These are phyloP conservation scores for Fraxinus cuspidata DNA, from an alignment of 257 asterid species.

Conservation along the genomic window DNA sequence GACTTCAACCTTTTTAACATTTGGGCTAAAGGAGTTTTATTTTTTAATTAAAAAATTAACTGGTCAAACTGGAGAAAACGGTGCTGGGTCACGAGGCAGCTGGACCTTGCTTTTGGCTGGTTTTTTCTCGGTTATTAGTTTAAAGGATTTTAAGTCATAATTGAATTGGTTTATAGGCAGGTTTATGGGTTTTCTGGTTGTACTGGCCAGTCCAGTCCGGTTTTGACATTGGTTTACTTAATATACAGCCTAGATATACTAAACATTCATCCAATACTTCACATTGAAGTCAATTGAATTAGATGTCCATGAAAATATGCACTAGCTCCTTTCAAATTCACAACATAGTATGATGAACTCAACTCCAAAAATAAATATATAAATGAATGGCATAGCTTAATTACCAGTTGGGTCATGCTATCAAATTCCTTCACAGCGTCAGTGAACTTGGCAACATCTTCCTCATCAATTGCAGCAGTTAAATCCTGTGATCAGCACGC, in stretches of 20 bases:
- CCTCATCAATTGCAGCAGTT: constrained; percentile 59
- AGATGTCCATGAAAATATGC: neutral
- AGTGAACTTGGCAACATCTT: constrained; percentile 54
- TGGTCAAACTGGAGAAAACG: too few species aligned
- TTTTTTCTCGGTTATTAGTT: too few species aligned
- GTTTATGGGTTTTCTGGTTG: too few species aligned
- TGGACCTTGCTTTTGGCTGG: too few species aligned
- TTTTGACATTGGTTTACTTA: neutral
- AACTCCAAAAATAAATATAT: neutral
- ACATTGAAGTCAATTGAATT: constrained; percentile 4
- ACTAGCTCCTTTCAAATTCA: neutral
- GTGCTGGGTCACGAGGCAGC: too few species aligned
- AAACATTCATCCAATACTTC: neutral
- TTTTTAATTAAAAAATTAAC: too few species aligned
- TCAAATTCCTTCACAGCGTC: constrained; percentile 58
- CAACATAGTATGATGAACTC: constrained; percentile 4
- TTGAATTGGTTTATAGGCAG: too few species aligned
- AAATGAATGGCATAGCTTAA: constrained; percentile 6
- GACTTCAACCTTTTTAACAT: too few species aligned
- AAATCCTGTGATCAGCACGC: constrained; percentile 39
- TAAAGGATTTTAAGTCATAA: too few species aligned
- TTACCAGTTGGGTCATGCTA: constrained; percentile 61
- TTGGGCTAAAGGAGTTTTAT: too few species aligned
- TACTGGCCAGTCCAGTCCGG: too few species aligned
- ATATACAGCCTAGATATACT: neutral